phyloP scores from a whole-genome alignment of 345 rosid genomes.

The Sonneratia alba region DNA sequence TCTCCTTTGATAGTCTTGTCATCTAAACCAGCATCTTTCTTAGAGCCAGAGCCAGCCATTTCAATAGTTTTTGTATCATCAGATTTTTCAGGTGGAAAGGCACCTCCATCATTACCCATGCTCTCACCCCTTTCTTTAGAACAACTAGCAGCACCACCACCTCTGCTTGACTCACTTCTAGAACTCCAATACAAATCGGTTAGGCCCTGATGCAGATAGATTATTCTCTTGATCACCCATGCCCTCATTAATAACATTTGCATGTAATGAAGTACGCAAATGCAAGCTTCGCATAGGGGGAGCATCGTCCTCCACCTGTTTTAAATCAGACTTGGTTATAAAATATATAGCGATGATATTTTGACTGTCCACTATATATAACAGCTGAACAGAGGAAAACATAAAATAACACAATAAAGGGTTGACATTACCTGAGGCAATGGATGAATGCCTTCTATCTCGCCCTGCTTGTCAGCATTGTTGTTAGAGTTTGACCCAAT shows the following conservation, averaged over 20 bases:
- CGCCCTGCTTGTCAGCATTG: conserved; percentile 31
- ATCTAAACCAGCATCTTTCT: conserved; percentile 5
- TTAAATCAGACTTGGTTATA: neutral
- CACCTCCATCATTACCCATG: conserved; percentile 18
- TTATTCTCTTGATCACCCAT: conserved; percentile 19
- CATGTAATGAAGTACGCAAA: conserved; percentile 15
- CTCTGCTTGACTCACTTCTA: conserved; percentile 6
- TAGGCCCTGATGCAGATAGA: conserved; percentile 13
- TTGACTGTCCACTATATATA: no score
- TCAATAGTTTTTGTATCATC: conserved; percentile 4
- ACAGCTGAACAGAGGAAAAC: neutral
- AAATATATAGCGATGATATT: neutral
- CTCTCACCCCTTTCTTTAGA: conserved; percentile 22
- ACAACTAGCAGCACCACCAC: conserved; percentile 17
- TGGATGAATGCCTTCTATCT: conserved; percentile 4
- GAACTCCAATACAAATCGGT: conserved; percentile 17
- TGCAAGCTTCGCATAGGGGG: no score
- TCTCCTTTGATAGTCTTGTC: neutral
- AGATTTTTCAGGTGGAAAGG: conserved; percentile 24
- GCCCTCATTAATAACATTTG: conserved; percentile 22
- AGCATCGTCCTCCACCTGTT: conserved; percentile 23
- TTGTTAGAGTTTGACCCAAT: conserved; percentile 50
- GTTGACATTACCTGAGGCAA: neutral
- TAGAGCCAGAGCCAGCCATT: conserved; percentile 14
- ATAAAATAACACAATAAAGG: neutral